These are phyloP conservation scores for Talaromyces trachyspermus DNA, from an alignment of 495 filamentous ascomycete species.

Conservation along the genomic window DNA sequence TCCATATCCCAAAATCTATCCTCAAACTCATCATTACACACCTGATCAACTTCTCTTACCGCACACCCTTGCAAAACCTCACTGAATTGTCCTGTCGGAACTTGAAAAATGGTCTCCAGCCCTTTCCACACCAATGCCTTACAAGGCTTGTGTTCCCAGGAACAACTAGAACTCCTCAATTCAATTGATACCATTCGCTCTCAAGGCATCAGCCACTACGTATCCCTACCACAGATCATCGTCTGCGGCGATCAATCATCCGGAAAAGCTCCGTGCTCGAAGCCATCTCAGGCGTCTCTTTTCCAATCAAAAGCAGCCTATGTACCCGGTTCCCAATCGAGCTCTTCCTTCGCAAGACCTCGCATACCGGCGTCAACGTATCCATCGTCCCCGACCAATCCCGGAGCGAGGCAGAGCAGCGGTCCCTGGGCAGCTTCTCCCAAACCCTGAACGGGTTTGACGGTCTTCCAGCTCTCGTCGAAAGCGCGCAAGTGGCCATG, in stretches of 20 bases:
- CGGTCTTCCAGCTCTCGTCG: conserved; percentile 33
- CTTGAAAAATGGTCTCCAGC: too few species aligned
- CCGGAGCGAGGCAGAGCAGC: conserved; percentile 19
- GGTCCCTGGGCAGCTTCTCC: conserved; percentile 22
- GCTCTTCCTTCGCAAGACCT: conserved; percentile 42
- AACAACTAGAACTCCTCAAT: conserved; percentile 45
- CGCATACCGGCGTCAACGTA: conserved; percentile 23
- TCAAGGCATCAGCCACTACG: conserved; percentile 48
- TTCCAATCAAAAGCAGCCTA: conserved; percentile 44
- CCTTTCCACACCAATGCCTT: conserved; percentile 7
- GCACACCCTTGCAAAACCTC: too few species aligned
- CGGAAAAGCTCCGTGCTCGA: conserved; percentile 63
- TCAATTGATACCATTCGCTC: conserved; percentile 49
- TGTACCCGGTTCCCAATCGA: conserved; percentile 55
- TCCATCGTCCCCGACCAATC: conserved; percentile 30
- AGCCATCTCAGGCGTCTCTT: conserved; percentile 55
- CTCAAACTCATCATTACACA: too few species aligned
- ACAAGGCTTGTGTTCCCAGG: conserved; percentile 17
- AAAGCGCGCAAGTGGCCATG: conserved; percentile 46
- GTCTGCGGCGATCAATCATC: conserved; percentile 58
- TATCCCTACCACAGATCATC: conserved; percentile 50
- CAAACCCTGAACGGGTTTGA: conserved; percentile 28
- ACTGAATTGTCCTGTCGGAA: too few species aligned
- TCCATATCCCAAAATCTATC: too few species aligned
- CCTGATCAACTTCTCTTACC: too few species aligned